Evolutionary conservation across 768 basidiomycete genomes (phyloP).

Genomic region (Lentinula sp.): DNA sequence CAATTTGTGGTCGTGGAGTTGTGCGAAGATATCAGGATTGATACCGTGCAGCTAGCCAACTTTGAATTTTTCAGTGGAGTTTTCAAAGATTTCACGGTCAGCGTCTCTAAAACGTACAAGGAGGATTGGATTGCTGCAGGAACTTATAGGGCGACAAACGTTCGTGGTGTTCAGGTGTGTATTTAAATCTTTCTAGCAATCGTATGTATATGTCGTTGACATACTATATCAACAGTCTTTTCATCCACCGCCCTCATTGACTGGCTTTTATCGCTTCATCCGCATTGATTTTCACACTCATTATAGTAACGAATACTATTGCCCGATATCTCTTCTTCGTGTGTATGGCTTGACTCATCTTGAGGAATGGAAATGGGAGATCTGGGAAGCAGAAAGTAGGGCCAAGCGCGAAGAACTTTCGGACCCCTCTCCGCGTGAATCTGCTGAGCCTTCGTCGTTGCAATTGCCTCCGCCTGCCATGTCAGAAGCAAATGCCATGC

Average conservation of each 20-base stretch:
- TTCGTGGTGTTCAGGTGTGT: slow-evolving; percentile 84
- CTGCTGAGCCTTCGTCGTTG: neutral
- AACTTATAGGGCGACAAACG: slow-evolving; percentile 79
- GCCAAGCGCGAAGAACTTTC: slow-evolving; percentile 33
- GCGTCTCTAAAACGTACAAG: slow-evolving; percentile 75
- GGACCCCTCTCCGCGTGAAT: slow-evolving; percentile 15
- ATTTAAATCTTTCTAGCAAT: neutral
- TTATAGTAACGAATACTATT: slow-evolving; percentile 95
- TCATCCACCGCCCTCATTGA: slow-evolving; percentile 64
- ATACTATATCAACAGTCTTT: slow-evolving; percentile 47
- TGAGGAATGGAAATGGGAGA: slow-evolving; percentile 92
- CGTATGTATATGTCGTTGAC: neutral
- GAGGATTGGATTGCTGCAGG: slow-evolving; percentile 72
- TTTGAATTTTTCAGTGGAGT: slow-evolving; percentile 98
- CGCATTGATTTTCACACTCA: slow-evolving; percentile 91
- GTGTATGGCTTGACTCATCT: slow-evolving; percentile 96
- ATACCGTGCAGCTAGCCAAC: slow-evolving; percentile 93
- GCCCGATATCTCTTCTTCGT: slow-evolving; percentile 86
- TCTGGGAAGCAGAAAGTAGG: slow-evolving; percentile 68
- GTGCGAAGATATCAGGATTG: slow-evolving; percentile 95
- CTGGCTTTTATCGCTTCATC: slow-evolving; percentile 89
- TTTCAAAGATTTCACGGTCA: slow-evolving; percentile 87
- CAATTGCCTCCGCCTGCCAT: neutral
- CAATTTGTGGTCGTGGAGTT: slow-evolving; percentile 92
- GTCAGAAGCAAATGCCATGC: neutral